Evolutionary conservation across 495 filamentous ascomycete genomes (phyloP), one percentile per base, ranked within the genome.

Genomic region (Penicillium pulvis): DNA sequence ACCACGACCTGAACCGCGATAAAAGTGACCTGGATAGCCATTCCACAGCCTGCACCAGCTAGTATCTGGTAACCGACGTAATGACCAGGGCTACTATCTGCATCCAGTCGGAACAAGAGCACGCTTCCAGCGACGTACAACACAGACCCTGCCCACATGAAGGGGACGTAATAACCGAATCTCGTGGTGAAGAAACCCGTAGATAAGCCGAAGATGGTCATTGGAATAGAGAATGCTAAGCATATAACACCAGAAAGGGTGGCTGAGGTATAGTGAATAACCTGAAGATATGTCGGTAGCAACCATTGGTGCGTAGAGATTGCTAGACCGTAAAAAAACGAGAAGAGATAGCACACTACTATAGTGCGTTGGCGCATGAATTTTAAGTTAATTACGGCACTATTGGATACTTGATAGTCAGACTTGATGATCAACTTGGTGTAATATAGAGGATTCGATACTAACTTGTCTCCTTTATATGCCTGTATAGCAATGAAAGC

Each of bases 11-110:
- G 46, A 19, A 49, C 56, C 0, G 49, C 53, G n/a, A 49, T 52
- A 23, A 62, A 53, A 11, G 56, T 41, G 23, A 80, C 61, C 53
- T 81, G 78, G 50, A 80, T 62, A 3, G 65, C 74, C 0, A 67
- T 59, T n/a, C 81, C 81, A 43, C 70, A 73, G 28, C 78, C 79
- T 19, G 69, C 44, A 17, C 82, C 82, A 14, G 70, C 70, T 17
- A 85, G 63, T 19, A 58, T 53, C 31, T 58, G 56, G 39, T 59
- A 71, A 4, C 71, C 72, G n/a, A 74, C 64, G 79, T 79, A 83
- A 16, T 67, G 69, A 19, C 67, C 51, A 12, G 71, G 58, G 0
- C 75, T 74, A 26, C 79, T 83, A 59, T 75, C 53, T 19, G 80
- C 20, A 14, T 20, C 11, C 5, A 49, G 54, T 16, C 54, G 36